phyloP scores from a whole-genome alignment of 1,284 basidiomycete genomes.

The Rhizopogon hawkerae region DNA sequence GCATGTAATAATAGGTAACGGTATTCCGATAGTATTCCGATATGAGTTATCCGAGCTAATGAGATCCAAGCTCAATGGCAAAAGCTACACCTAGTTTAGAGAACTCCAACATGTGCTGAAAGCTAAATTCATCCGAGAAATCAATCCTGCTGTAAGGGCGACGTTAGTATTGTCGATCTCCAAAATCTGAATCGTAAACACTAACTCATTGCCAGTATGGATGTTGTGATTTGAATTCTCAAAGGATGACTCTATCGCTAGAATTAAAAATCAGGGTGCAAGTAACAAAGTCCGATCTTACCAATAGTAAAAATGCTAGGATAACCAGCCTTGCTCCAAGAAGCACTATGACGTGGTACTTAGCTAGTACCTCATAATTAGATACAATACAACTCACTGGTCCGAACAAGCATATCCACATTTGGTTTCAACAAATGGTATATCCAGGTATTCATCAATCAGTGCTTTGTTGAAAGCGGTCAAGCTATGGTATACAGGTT shows the following conservation, averaged over 20 bases:
- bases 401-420: constrained; percentile 96
- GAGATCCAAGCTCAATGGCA: constrained; percentile 63
- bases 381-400: constrained; percentile 44
- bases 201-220: constrained; percentile 74
- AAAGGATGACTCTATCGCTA: constrained; percentile 56
- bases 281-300: constrained; percentile 30
- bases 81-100: constrained; percentile 85
- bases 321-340: constrained; percentile 82
- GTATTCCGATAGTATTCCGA: too few species aligned
- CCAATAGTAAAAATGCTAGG: constrained; percentile 78
- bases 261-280: constrained; percentile 13
- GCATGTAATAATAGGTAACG: too few species aligned
- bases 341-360: constrained; percentile 46
- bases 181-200: constrained; percentile 11
- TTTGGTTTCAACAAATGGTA: constrained; percentile 72
- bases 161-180: constrained; percentile 14
- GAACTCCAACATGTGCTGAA: constrained; percentile 77
- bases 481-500: constrained; percentile 36
- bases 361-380: constrained; percentile 22
- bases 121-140: constrained; percentile 81
- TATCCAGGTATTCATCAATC: constrained; percentile 70
- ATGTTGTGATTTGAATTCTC: constrained; percentile 71
- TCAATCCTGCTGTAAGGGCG: constrained; percentile 57
- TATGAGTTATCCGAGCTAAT: neutral
- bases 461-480: constrained; percentile 75